A percentile compares a stretch with the other conserved stretches of the same genome.
These are phyloP conservation scores for Hansfordia pulvinata DNA, from an alignment of 2,329 filamentous ascomycete species.

Conservation along the genomic window DNA sequence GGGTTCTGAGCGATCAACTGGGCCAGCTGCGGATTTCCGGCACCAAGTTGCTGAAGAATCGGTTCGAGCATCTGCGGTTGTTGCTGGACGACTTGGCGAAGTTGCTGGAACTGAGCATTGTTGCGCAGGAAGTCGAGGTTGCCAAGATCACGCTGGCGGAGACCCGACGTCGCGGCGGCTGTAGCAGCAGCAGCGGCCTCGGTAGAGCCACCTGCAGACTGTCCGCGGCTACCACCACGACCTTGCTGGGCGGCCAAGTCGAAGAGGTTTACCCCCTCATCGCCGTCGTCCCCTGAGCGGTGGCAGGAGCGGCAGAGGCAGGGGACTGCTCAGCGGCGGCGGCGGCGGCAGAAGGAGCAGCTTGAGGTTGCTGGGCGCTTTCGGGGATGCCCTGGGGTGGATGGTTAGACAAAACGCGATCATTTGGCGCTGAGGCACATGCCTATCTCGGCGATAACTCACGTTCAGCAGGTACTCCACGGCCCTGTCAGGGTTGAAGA, in stretches of 20 bases:
- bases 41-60: slow-evolving; percentile 88
- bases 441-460: no score
- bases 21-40: slow-evolving; percentile 88
- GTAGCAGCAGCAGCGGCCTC: slow-evolving; percentile 23
- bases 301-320: slow-evolving; percentile 23
- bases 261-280: slow-evolving; percentile 74
- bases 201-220: slow-evolving; percentile 25
- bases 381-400: slow-evolving; percentile 78
- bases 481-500: slow-evolving; percentile 91
- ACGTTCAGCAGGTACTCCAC: slow-evolving; percentile 91
- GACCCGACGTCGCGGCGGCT: slow-evolving; percentile 27
- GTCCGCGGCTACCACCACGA: slow-evolving; percentile 28
- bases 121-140: slow-evolving; percentile 89
- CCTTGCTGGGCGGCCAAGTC: slow-evolving; percentile 77
- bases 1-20: slow-evolving; percentile 85
- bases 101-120: slow-evolving; percentile 95
- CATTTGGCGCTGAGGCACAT: no score
- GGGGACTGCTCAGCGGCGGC: slow-evolving; percentile 27
- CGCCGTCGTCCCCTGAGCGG: slow-evolving; percentile 39
- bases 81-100: slow-evolving; percentile 93
- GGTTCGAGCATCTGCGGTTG: slow-evolving; percentile 98
- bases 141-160: slow-evolving; percentile 40
- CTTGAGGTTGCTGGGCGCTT: slow-evolving; percentile 59
- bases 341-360: slow-evolving; percentile 29
- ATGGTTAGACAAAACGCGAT: no score